Evolutionary conservation across 2,329 filamentous ascomycete genomes (phyloP), one percentile per base, ranked within the genome.

Genomic region (Neofusicoccum umdonicola): DNA sequence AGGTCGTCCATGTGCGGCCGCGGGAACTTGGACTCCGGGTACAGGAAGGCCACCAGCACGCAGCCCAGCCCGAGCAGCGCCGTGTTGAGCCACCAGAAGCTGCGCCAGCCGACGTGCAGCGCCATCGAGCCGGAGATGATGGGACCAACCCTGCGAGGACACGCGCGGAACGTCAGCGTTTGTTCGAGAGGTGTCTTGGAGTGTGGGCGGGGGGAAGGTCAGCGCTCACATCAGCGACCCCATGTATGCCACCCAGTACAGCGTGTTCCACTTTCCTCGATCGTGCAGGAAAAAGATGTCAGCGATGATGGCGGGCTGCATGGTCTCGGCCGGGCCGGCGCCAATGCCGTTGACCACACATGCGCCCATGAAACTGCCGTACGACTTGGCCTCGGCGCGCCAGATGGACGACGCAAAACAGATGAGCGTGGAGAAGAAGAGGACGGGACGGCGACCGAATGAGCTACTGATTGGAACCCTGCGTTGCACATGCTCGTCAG

Each of bases 41-140:
- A 88, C 69, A 85, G 77, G 70, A 88, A 85, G 34, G 88, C 72
- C 39, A 83, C 79, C 70, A 85, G 77, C 4, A 87, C 35, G 22
- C 84, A 74, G 0, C 81, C 81, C 3, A 84, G 69, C 1, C 76
- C 82, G 2, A 87, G 74, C 1, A 89, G 58, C 1, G 72, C 87
- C 2, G 85, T 83, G 67, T 88, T 88, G 67, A 89, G 78, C 87
- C 87, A 89, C 84, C 86, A 89, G 72, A 89, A 89, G 69, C 78
- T 86, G 31, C 85, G 78, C 84, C 85, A 88, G 54, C 86, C 86
- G 3, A 83, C 72, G 41, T 84, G 80, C 48, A 84, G 77, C 1
- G 85, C 81, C 86, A 90, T 89, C 0, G 84, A 76, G 1, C 87
- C 87, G 0, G 85, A 79, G 54, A 88, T 80, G 65, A 88, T 88